Percentiles rank a stretch among this genome's conserved stretches.
Conservation (phyloP, 495 filamentous ascomycete genomes). For the Xylaria curta region DNA sequence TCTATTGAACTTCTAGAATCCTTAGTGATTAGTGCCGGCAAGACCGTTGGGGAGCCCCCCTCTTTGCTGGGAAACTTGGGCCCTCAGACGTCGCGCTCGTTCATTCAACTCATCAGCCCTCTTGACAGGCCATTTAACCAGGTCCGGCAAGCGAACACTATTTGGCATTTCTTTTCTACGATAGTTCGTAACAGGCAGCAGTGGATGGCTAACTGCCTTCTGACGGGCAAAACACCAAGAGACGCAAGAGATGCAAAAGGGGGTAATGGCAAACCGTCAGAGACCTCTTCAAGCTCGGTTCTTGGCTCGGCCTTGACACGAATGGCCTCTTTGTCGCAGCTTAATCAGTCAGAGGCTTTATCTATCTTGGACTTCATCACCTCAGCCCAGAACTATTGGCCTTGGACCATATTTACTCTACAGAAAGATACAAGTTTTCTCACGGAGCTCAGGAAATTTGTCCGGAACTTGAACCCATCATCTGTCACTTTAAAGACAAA, state of each 20-base stretch:
- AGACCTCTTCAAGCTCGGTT: slow-evolving; percentile 63
- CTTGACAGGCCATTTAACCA: slow-evolving; percentile 79
- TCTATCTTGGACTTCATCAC: slow-evolving; percentile 86
- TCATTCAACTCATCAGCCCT: slow-evolving; percentile 76
- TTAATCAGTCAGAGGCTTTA: slow-evolving; percentile 67
- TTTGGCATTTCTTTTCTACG: slow-evolving; percentile 88
- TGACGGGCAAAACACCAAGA: slow-evolving; percentile 84
- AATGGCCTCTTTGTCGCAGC: slow-evolving; percentile 69
- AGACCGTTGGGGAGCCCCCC: slow-evolving; percentile 72
- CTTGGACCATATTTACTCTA: slow-evolving; percentile 81
- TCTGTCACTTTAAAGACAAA: slow-evolving; percentile 51
- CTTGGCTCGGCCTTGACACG: slow-evolving; percentile 76
- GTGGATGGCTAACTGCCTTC: slow-evolving; percentile 91
- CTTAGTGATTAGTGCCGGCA: slow-evolving; percentile 72
- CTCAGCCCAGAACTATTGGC: slow-evolving; percentile 87
- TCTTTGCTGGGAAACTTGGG: slow-evolving; percentile 90
- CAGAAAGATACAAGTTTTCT: slow-evolving; percentile 77
- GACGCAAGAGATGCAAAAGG: slow-evolving; percentile 72
- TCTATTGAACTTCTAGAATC: slow-evolving; percentile 73
- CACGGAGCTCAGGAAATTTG: slow-evolving; percentile 68
- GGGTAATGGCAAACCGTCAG: slow-evolving; percentile 55
- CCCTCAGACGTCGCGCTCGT: slow-evolving; percentile 78
- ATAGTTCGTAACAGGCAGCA: slow-evolving; percentile 90
- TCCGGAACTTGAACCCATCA: slow-evolving; percentile 65
- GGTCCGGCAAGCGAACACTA: slow-evolving; percentile 62